Conservation (phyloP, 75 land plant species). For the Gnetum montanum region DNA sequence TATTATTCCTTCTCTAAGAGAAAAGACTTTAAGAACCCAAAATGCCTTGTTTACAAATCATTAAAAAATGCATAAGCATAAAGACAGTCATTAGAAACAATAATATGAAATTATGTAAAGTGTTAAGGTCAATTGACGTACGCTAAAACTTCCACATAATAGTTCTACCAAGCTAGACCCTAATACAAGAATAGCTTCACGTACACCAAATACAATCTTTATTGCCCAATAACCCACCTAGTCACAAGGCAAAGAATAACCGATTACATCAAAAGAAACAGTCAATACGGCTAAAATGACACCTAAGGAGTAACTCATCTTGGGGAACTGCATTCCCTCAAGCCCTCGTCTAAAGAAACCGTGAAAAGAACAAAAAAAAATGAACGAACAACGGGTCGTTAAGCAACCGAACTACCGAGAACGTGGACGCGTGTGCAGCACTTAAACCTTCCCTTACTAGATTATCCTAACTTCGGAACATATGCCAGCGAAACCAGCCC, state of each 20-base stretch:
- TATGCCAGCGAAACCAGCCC: too few relatives aligned
- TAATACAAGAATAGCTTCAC: not conserved
- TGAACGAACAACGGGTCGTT: too few relatives aligned
- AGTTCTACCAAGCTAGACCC: conserved; percentile 10
- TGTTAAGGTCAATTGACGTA: conserved; percentile 16
- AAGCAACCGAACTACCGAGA: too few relatives aligned
- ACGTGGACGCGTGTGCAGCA: too few relatives aligned
- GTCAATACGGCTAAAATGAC: not conserved
- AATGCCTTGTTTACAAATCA: not conserved
- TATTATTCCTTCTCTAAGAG: not conserved
- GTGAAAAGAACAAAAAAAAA: too few relatives aligned
- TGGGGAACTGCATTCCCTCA: too few relatives aligned
- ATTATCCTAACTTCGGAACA: too few relatives aligned
- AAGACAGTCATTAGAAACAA: conserved; percentile 8
- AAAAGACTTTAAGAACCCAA: not conserved
- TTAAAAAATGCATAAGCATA: conserved; percentile 1
- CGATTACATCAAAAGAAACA: not conserved
- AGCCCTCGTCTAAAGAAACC: too few relatives aligned
- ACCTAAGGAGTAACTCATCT: too few relatives aligned
- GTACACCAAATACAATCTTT: not conserved
- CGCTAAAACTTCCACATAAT: conserved; percentile 13
- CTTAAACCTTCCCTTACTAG: too few relatives aligned
- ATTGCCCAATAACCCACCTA: not conserved
- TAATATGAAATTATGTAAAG: conserved; percentile 22
- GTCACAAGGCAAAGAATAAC: not conserved